phyloP scores from a whole-genome alignment of 2,329 filamentous ascomycete genomes.

The Emergomyces orientalis region DNA sequence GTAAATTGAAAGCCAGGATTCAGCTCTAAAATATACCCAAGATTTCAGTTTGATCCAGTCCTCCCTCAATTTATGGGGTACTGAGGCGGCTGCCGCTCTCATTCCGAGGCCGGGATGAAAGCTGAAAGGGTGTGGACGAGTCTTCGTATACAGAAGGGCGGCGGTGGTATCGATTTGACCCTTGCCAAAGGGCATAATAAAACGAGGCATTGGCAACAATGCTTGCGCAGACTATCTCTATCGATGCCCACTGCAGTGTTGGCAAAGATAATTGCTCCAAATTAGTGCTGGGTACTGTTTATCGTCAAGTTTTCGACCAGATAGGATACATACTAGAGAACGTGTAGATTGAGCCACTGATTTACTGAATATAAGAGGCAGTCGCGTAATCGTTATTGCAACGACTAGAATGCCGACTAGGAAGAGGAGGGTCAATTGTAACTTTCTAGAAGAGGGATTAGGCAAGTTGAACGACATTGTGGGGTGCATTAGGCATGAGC shows the following conservation, averaged over 20 bases:
- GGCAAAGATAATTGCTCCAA: not conserved
- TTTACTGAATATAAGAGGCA: conserved; percentile 14
- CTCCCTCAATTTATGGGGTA: not conserved
- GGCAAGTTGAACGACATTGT: not conserved
- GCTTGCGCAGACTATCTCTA: conserved; percentile 15
- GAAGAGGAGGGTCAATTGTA: conserved; percentile 16
- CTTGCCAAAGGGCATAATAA: conserved; percentile 16
- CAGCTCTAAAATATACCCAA: not conserved
- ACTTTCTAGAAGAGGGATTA: conserved; percentile 9
- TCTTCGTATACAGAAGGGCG: not conserved
- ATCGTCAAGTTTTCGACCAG: not conserved
- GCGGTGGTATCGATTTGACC: conserved; percentile 4
- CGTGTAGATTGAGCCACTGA: conserved; percentile 13
- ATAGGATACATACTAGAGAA: conserved; percentile 12
- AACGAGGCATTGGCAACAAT: conserved; percentile 16
- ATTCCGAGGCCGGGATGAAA: not conserved
- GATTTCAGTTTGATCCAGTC: not conserved
- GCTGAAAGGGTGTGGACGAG: not conserved
- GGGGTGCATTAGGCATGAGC: not conserved
- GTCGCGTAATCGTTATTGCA: conserved; percentile 14
- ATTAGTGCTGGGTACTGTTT: not conserved
- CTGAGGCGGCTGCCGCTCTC: not conserved
- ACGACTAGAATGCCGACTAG: conserved; percentile 14
- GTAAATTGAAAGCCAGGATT: not conserved
- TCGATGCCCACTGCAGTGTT: conserved; percentile 14